Evolutionary conservation across 2,329 filamentous ascomycete genomes (phyloP), one percentile per base, ranked within the genome.

Genomic region (Plenodomus biglobosus): DNA sequence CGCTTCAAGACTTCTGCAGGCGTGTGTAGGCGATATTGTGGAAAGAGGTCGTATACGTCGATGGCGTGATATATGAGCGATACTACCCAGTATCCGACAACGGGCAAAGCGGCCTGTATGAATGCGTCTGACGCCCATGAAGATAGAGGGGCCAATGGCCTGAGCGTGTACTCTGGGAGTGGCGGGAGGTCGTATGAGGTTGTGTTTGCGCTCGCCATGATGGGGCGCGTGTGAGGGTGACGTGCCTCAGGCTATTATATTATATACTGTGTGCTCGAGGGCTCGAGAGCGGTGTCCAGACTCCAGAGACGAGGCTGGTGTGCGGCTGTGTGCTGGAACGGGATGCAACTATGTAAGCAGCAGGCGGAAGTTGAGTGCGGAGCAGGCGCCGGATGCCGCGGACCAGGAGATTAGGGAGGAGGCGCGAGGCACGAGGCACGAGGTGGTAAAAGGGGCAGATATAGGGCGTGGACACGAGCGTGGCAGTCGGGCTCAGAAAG

Each of bases 11-110:
- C 87, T 73, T 97, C 92, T 43, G 90, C 91, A 13, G 94, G 94
- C 0, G 94, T 97, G 75, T 99, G 94, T 36, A 99, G 80, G 55
- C 94, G 87, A 75, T 97, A 96, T 64, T 95, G 84, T 16, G 92
- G 86, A 71, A 92, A 95, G 32, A 92, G 76, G 71, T 96, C 90
- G 74, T 86, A 85, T 49, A 85, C 78, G 74, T 99, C 94, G 65
- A 97, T 85, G 60, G 85, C 68, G 77, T 97, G 92, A 77, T 95
- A 99, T 69, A 92, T 75, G 70, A 89, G 75, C 17, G 92, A 97
- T 24, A 95, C 75, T 18, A 77, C 74, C 94, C 94, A 99, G 80
- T 99, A 99, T 48, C 87, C 88, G 62, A 90, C 70, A 52, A 96
- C 81, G 22, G 92, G 92, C 13, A 88, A 76, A 39, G 92, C 72